Percentiles rank a stretch among this genome's conserved stretches.
Evolutionary conservation across 495 filamentous ascomycete genomes (phyloP).

Genomic region (Diplogelasinospora grovesii): DNA sequence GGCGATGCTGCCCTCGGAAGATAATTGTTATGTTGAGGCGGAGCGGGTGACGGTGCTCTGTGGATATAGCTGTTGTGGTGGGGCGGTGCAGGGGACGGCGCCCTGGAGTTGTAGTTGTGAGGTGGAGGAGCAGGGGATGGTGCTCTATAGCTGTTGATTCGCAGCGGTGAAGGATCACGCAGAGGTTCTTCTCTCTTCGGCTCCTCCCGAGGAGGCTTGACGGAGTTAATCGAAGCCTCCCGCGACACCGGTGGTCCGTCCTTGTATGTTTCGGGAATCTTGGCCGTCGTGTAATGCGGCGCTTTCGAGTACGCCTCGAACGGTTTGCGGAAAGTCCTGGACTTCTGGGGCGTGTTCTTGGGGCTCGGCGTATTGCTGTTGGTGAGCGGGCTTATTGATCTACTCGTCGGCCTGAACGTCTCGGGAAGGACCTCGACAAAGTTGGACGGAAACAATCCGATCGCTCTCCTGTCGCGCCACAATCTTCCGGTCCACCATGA

Average conservation of each 20-base stretch:
- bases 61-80: constrained; percentile 37
- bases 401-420: constrained; percentile 70
- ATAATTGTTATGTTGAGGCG: constrained; percentile 19
- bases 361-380: constrained; percentile 43
- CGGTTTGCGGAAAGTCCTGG: constrained; percentile 61
- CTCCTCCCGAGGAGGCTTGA: constrained; percentile 2
- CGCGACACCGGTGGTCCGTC: constrained; percentile 27
- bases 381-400: constrained; percentile 69
- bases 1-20: constrained; percentile 9
- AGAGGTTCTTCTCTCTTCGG: too few relatives aligned
- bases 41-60: constrained; percentile 56
- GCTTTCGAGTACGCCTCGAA: constrained; percentile 61
- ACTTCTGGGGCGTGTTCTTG: constrained; percentile 47
- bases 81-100: constrained; percentile 34
- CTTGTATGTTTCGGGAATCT: constrained; percentile 43
- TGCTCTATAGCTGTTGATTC: background rate
- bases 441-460: constrained; percentile 93
- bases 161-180: constrained; percentile 2
- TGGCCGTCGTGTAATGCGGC: constrained; percentile 46
- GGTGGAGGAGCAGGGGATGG: constrained; percentile 1
- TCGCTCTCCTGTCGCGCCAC: constrained; percentile 75
- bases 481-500: constrained; percentile 96
- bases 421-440: constrained; percentile 89
- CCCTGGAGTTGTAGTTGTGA: background rate
- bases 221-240: constrained; percentile 25